Evolutionary conservation across 2,329 filamentous ascomycete species (phyloP), one percentile per base, ranked within the genome.

Genomic region (Leptoxyphium fumago): DNA sequence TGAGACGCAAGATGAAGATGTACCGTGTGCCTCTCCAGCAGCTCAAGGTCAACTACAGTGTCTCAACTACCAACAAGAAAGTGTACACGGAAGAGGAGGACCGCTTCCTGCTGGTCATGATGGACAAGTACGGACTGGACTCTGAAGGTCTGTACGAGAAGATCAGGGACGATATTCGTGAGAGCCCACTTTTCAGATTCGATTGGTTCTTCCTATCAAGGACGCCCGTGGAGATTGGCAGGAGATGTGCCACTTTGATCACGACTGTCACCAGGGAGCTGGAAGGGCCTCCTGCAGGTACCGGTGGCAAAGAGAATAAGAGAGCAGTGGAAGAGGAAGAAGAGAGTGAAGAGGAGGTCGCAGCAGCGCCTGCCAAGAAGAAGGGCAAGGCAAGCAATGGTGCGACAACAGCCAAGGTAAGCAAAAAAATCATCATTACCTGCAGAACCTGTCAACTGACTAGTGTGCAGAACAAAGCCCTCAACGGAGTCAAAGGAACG

Each of bases 51-150:
- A 96, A 94, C 67, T 98, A 98, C 65, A 94, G 88, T 0, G 91
- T 98, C 26, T 94, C 87, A 6, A 98, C 91, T 2, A 98, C 93
- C 9, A 98, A 98, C 75, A 98, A 98, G 71, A 98, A 98, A 69
- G 88, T 98, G 1, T 98, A 98, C 62, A 96, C 88, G 0, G 93
- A 98, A 61, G 91, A 98, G 60, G 91, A 98, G 63, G 91, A 98
- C 60, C 78, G 91, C 2, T 98, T 98, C 66, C 66, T 98, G 43
- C 73, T 98, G 29, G 89, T 98, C 41, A 82, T 95, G 66, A 73
- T 98, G 5, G 87, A 98, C 65, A 84, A 82, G 62, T 83, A 87
- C 55, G 91, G 93, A 6, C 80, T 98, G 30, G 93, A 98, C 60
- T 82, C 83, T 1, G 89, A 96, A 55, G 78, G 78, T 29, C 75